Evolutionary conservation across 2,329 filamentous ascomycete species (phyloP).

Genomic region (Paraphoma sp.): DNA sequence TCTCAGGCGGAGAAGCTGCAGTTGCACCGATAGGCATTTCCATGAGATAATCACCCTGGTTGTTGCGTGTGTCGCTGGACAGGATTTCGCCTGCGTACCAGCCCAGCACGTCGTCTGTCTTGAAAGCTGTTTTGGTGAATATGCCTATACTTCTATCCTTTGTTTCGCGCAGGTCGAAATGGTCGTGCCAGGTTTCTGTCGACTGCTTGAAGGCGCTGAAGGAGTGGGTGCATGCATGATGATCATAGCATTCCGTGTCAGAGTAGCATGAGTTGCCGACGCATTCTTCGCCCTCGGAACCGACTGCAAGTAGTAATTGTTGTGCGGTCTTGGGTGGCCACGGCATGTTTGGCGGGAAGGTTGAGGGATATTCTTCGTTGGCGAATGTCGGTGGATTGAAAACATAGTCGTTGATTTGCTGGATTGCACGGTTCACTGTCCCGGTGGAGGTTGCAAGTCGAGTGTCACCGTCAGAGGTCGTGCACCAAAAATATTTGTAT

Average conservation of each 20-base stretch:
- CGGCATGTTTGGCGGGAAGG: too few species aligned
- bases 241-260: constrained; percentile 3
- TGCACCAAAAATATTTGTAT: too few species aligned
- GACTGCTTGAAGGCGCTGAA: constrained; percentile 10
- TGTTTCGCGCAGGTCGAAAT: constrained; percentile 21
- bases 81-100: constrained; percentile 22
- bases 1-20: not conserved
- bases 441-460: too few species aligned
- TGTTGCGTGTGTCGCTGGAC: not conserved
- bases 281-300: constrained; percentile 13
- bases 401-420: too few species aligned
- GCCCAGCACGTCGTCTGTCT: constrained; percentile 12
- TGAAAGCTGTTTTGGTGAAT: constrained; percentile 13
- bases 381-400: too few species aligned
- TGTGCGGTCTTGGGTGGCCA: too few species aligned
- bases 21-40: constrained; percentile 15
- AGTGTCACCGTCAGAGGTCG: too few species aligned
- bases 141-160: constrained; percentile 15
- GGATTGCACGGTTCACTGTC: too few species aligned
- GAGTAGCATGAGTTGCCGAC: constrained; percentile 20
- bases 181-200: constrained; percentile 13
- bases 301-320: too few species aligned
- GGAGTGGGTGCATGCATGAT: constrained; percentile 12
- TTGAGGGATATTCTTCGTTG: too few species aligned
- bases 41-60: constrained; percentile 18